Conservation (phyloP, 768 basidiomycete species). For the Macrolepiota fuliginosa region DNA sequence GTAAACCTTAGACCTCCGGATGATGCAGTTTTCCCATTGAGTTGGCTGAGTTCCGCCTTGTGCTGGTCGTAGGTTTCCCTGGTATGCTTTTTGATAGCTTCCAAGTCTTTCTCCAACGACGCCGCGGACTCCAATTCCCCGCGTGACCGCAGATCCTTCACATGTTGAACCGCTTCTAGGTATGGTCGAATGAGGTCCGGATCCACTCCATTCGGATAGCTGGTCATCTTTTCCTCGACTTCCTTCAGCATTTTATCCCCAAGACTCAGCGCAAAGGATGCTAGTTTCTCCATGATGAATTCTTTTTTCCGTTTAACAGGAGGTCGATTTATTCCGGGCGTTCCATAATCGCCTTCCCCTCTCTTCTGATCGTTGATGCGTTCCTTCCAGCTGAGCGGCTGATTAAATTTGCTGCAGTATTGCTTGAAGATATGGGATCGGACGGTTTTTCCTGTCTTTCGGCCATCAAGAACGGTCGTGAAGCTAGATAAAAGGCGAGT, state of each 20-base stretch:
- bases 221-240: conserved; percentile 24
- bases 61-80: conserved; percentile 27
- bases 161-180: not conserved
- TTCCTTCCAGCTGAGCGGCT: conserved; percentile 31
- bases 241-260: conserved; percentile 17
- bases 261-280: conserved; percentile 23
- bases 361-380: conserved; percentile 13
- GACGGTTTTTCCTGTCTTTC: conserved; percentile 57
- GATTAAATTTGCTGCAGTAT: conserved; percentile 17
- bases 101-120: conserved; percentile 26
- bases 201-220: conserved; percentile 20
- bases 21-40: not conserved
- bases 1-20: conserved; percentile 24
- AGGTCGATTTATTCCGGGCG: conserved; percentile 20
- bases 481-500: conserved; percentile 27
- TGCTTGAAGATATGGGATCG: conserved; percentile 24
- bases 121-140: not conserved
- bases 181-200: conserved; percentile 26
- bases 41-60: conserved; percentile 20
- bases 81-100: conserved; percentile 41
- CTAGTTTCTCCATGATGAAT: conserved; percentile 47
- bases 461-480: conserved; percentile 54
- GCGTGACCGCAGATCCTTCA: not conserved
- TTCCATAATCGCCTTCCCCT: conserved; percentile 14
- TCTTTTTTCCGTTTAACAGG: conserved; percentile 20